Evolutionary conservation across 1,284 basidiomycete genomes (phyloP).

Genomic region (Cerrena zonata): DNA sequence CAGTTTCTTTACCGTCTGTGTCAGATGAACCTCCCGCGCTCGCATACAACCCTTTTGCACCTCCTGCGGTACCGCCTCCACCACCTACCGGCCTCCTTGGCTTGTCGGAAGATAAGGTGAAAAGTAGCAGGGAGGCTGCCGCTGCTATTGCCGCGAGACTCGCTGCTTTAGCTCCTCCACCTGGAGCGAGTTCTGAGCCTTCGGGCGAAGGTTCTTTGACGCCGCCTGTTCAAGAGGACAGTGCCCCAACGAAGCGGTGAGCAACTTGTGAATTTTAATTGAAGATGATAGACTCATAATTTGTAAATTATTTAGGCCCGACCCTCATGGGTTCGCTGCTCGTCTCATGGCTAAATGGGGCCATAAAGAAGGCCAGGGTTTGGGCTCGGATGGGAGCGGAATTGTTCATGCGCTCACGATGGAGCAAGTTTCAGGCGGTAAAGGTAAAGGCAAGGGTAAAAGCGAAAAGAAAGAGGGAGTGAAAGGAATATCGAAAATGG

Average conservation of each 20-base stretch:
- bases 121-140: slow-evolving; percentile 64
- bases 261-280: slow-evolving; percentile 12
- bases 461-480: slow-evolving; percentile 22
- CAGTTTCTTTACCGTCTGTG: slow-evolving; percentile 18
- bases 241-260: slow-evolving; percentile 27
- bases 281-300: neutral
- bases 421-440: slow-evolving; percentile 49
- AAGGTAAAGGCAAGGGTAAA: slow-evolving; percentile 27
- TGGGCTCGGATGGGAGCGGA: slow-evolving; percentile 77
- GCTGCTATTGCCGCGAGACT: slow-evolving; percentile 75
- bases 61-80: slow-evolving; percentile 48
- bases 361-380: slow-evolving; percentile 85
- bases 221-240: slow-evolving; percentile 28
- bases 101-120: slow-evolving; percentile 48
- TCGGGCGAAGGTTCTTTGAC: slow-evolving; percentile 18
- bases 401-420: slow-evolving; percentile 84
- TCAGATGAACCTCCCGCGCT: slow-evolving; percentile 32
- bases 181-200: slow-evolving; percentile 21
- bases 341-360: slow-evolving; percentile 90
- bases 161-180: slow-evolving; percentile 46
- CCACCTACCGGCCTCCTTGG: slow-evolving; percentile 31
- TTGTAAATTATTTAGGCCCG: slow-evolving; percentile 38
- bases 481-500: slow-evolving; percentile 46
- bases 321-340: slow-evolving; percentile 69
- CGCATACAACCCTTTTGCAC: slow-evolving; percentile 64